These are phyloP conservation scores for Debaryomyces prosopidis DNA, from an alignment of 805 yeast species.

Conservation along the genomic window DNA sequence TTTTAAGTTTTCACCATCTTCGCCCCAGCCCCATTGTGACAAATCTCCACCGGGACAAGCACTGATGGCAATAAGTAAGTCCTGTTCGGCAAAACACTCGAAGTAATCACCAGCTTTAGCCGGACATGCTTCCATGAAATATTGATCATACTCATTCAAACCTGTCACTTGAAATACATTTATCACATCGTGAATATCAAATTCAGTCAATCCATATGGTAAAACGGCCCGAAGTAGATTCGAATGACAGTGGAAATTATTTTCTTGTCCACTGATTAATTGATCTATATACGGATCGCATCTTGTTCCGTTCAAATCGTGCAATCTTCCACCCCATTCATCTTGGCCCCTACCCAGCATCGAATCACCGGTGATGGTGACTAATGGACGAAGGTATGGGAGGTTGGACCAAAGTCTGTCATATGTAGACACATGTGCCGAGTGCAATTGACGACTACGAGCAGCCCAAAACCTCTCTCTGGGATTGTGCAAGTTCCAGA, in stretches of 20 bases:
- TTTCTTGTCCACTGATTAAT: conserved; percentile 61
- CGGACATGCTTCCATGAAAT: conserved; percentile 71
- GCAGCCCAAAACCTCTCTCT: conserved; percentile 71
- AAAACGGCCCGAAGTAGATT: conserved; percentile 59
- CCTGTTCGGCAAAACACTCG: conserved; percentile 68
- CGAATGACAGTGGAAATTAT: conserved; percentile 68
- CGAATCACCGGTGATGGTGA: conserved; percentile 63
- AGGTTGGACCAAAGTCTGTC: conserved; percentile 67
- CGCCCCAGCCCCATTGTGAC: conserved; percentile 73
- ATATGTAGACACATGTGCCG: conserved; percentile 59
- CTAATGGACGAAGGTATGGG: conserved; percentile 65
- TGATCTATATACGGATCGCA: conserved; percentile 72
- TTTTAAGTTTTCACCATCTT: conserved; percentile 45
- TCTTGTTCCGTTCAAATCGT: conserved; percentile 66
- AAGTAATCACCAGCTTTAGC: conserved; percentile 60
- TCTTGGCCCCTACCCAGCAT: conserved; percentile 52
- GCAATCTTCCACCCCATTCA: conserved; percentile 66
- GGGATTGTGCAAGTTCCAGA: conserved; percentile 62
- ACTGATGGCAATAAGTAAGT: conserved; percentile 60
- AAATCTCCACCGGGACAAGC: conserved; percentile 75
- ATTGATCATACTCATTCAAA: conserved; percentile 61
- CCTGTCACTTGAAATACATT: conserved; percentile 74
- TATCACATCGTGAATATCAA: conserved; percentile 67
- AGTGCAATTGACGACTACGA: conserved; percentile 64
- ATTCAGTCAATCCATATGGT: conserved; percentile 63